phyloP scores from a whole-genome alignment of 1,284 basidiomycete species.

The Neolentinus lepideus region DNA sequence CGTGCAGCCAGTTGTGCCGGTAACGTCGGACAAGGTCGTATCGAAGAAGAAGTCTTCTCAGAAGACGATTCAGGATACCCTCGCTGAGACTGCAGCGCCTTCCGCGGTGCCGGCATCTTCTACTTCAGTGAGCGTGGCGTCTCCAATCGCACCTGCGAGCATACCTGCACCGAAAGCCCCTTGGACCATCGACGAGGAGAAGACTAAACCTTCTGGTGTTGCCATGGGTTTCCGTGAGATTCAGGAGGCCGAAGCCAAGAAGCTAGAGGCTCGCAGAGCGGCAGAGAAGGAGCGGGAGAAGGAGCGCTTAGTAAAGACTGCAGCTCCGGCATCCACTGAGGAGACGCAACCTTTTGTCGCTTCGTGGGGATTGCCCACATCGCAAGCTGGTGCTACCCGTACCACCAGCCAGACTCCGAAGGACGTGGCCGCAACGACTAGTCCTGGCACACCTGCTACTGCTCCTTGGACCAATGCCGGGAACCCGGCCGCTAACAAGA shows the following conservation, averaged over 20 bases:
- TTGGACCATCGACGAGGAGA: conserved; percentile 62
- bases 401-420: conserved; percentile 21
- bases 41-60: conserved; percentile 19
- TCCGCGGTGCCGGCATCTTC: conserved; percentile 11
- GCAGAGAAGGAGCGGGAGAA: conserved; percentile 56
- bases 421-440: conserved; percentile 26
- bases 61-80: conserved; percentile 20
- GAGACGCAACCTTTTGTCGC: conserved; percentile 56
- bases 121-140: conserved; percentile 12
- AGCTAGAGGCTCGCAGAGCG: conserved; percentile 67
- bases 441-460: conserved; percentile 24
- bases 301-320: conserved; percentile 31
- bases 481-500: conserved; percentile 60
- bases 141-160: conserved; percentile 23
- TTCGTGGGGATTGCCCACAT: conserved; percentile 76
- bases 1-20: conserved; percentile 8
- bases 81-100: conserved; percentile 13
- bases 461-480: conserved; percentile 60
- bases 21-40: conserved; percentile 6
- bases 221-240: conserved; percentile 87
- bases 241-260: conserved; percentile 88
- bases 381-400: conserved; percentile 55
- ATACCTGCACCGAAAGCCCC: conserved; percentile 37
- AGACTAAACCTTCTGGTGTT: conserved; percentile 32
- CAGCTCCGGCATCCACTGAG: conserved; percentile 33